Percentiles rank a stretch among this genome's conserved stretches.
These are phyloP conservation scores for Yamadazyma dushanensis DNA, from an alignment of 1,139 yeast species.

Conservation along the genomic window DNA sequence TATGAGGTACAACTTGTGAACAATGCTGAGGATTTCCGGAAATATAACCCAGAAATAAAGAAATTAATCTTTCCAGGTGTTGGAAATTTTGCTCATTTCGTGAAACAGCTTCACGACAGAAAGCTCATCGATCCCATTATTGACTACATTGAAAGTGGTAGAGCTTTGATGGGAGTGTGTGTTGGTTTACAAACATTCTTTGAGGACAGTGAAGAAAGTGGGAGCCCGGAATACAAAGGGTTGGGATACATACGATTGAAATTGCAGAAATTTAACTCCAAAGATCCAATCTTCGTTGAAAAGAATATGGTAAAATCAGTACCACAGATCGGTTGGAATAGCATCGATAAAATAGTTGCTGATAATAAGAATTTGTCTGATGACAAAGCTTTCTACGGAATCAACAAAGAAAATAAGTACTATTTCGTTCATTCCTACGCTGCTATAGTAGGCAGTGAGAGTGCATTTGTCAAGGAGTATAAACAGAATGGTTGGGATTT, in stretches of 20 bases:
- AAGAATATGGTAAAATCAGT: conserved; percentile 59
- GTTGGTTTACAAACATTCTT: conserved; percentile 91
- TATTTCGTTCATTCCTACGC: conserved; percentile 96
- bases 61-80: conserved; percentile 86
- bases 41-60: conserved; percentile 45
- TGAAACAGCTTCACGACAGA: conserved; percentile 60
- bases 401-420: conserved; percentile 63
- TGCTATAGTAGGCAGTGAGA: conserved; percentile 44
- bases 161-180: conserved; percentile 92
- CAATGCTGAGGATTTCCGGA: conserved; percentile 33
- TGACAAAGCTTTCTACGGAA: conserved; percentile 15
- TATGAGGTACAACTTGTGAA: conserved; percentile 57
- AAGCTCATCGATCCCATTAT: conserved; percentile 66
- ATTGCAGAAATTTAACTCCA: conserved; percentile 58
- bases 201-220: conserved; percentile 71
- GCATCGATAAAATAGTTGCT: conserved; percentile 21
- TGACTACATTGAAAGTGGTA: conserved; percentile 68
- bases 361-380: conserved; percentile 9
- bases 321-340: conserved; percentile 96
- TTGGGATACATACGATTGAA: conserved; percentile 49
- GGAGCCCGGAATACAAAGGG: conserved; percentile 52
- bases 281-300: conserved; percentile 31
- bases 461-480: conserved; percentile 29
- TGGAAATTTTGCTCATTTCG: conserved; percentile 94
- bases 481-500: conserved; percentile 69